Conservation (phyloP, 2,329 filamentous ascomycete genomes). For the Arthrobotrys conoides region DNA sequence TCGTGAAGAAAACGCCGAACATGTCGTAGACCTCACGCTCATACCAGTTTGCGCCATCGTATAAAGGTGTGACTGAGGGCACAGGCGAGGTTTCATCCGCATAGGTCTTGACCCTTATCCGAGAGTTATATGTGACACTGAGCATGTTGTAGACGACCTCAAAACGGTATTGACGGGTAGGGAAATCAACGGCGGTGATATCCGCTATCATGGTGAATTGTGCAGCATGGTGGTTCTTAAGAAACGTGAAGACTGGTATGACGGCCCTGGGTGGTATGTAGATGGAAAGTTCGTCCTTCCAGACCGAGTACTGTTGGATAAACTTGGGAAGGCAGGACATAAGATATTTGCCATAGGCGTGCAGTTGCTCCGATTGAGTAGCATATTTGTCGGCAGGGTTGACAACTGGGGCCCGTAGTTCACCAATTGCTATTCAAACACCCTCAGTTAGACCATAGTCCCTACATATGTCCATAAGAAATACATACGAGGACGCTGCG, state of each 20-base stretch:
- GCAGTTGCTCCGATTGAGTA: conserved; percentile 86
- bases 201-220: conserved; percentile 95
- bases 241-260: conserved; percentile 90
- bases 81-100: conserved; percentile 95
- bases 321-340: conserved; percentile 98
- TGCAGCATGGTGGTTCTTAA: conserved; percentile 97
- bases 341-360: conserved; percentile 95
- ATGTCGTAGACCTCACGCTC: conserved; percentile 98
- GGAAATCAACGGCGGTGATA: conserved; percentile 95
- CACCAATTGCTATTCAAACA: conserved; percentile 69
- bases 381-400: conserved; percentile 87
- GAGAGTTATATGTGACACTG: conserved; percentile 94
- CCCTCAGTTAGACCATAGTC: conserved; percentile 22
- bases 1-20: conserved; percentile 96
- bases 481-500: conserved; percentile 51
- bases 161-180: conserved; percentile 93
- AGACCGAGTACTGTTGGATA: conserved; percentile 98
- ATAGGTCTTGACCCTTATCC: conserved; percentile 98
- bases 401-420: conserved; percentile 73
- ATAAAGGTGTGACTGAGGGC: conserved; percentile 86
- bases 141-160: conserved; percentile 98
- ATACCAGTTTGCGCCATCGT: conserved; percentile 98
- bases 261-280: conserved; percentile 91
- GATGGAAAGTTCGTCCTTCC: conserved; percentile 98
- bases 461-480: neutral